Percentiles rank a stretch among this genome's conserved stretches.
phyloP scores from a whole-genome alignment of 148 eudicot genomes.

The Limonium bicolor region DNA sequence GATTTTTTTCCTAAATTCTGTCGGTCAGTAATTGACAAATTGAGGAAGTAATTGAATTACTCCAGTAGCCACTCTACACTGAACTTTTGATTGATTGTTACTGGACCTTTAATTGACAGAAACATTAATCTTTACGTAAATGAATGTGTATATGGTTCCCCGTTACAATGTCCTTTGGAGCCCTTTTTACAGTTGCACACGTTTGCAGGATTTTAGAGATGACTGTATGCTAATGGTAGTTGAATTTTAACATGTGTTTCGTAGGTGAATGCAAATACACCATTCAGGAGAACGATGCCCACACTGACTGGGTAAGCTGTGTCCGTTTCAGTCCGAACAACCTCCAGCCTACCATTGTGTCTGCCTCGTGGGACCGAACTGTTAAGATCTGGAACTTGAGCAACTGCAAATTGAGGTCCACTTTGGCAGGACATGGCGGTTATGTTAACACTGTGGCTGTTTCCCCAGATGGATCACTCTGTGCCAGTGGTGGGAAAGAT shows the following conservation, averaged over 20 bases:
- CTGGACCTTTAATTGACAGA: neutral
- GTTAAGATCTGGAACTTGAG: slow-evolving; percentile 16
- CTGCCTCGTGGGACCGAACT: slow-evolving; percentile 20
- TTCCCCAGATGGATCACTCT: slow-evolving; percentile 18
- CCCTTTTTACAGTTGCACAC: too few species aligned
- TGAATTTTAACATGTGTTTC: neutral
- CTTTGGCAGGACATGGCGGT: slow-evolving; percentile 9
- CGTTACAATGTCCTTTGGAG: neutral
- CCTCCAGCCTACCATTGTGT: slow-evolving; percentile 15
- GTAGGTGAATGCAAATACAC: slow-evolving; percentile 57
- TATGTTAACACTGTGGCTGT: slow-evolving; percentile 17
- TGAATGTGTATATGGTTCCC: neutral
- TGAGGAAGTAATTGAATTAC: neutral
- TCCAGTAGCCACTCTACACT: neutral
- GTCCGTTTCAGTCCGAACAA: slow-evolving; percentile 25
- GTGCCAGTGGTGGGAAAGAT: slow-evolving; percentile 18
- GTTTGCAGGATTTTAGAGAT: neutral
- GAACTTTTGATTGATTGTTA: neutral
- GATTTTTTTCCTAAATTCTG: too few species aligned
- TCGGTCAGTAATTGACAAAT: neutral
- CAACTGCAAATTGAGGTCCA: slow-evolving; percentile 17
- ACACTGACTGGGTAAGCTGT: slow-evolving; percentile 17
- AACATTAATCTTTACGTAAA: neutral
- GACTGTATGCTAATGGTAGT: too few species aligned
- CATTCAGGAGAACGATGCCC: slow-evolving; percentile 32